These are phyloP conservation scores for Aristolochia fimbriata DNA, from an alignment of 164 flowering plant species.

Conservation along the genomic window DNA sequence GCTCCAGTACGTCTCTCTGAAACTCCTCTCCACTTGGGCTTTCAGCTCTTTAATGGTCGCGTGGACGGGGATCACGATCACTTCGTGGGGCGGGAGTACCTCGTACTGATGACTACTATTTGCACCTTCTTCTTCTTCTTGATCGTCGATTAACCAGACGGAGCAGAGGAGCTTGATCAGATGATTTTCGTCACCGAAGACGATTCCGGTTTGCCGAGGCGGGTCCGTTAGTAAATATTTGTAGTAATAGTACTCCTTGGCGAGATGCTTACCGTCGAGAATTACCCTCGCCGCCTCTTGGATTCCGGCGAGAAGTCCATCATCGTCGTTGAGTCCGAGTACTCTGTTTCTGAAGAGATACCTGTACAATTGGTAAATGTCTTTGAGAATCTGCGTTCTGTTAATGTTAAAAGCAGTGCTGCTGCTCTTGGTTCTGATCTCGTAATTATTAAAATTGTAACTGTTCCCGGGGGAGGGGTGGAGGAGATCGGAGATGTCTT, in stretches of 20 bases:
- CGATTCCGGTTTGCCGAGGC: conserved; percentile 5
- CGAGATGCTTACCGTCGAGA: conserved; percentile 59
- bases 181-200: conserved; percentile 14
- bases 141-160: conserved; percentile 16
- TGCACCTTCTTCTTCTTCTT: conserved; percentile 7
- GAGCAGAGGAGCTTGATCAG: conserved; percentile 36
- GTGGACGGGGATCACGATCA: conserved; percentile 30
- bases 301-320: conserved; percentile 25
- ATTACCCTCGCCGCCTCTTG: conserved; percentile 50
- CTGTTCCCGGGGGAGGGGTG: too few relatives aligned
- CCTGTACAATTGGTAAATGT: conserved; percentile 51
- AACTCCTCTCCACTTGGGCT: conserved; percentile 43
- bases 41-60: conserved; percentile 53
- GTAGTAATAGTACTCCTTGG: conserved; percentile 54
- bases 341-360: conserved; percentile 35
- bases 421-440: conserved; percentile 13
- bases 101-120: background rate
- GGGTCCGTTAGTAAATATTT: too few relatives aligned
- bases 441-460: too few relatives aligned
- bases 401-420: conserved; percentile 27
- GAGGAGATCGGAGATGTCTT: conserved; percentile 40
- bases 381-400: conserved; percentile 48
- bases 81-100: conserved; percentile 40
- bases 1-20: conserved; percentile 63
- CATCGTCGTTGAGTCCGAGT: conserved; percentile 14